These are phyloP conservation scores for Cryoendolithus antarcticus DNA, from an alignment of 2,329 filamentous ascomycete genomes.

Conservation along the genomic window DNA sequence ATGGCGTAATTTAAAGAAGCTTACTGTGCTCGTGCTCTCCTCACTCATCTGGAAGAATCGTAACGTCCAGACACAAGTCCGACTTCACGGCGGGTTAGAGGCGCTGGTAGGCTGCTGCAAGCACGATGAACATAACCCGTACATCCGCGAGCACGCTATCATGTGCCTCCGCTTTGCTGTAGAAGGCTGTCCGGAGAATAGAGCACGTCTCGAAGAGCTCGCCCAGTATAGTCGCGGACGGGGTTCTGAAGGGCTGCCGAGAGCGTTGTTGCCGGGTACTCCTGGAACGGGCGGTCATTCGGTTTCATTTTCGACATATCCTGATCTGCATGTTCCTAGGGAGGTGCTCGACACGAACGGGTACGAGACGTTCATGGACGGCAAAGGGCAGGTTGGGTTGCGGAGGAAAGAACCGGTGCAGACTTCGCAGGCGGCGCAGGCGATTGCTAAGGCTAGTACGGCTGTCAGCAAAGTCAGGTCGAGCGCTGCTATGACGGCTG, in stretches of 20 bases:
- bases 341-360: conserved; percentile 38
- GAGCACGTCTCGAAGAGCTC: conserved; percentile 56
- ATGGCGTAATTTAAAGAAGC: conserved; percentile 78
- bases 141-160: conserved; percentile 82
- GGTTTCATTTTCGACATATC: conserved; percentile 3
- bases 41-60: conserved; percentile 79
- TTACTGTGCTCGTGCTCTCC: conserved; percentile 81
- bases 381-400: conserved; percentile 36
- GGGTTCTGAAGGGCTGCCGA: background rate
- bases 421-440: conserved; percentile 3
- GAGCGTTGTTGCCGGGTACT: conserved; percentile 3
- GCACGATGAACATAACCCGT: conserved; percentile 88
- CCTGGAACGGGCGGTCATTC: conserved; percentile 9
- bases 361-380: conserved; percentile 39
- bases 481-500: conserved; percentile 21
- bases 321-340: conserved; percentile 24
- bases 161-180: conserved; percentile 68
- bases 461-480: conserved; percentile 2
- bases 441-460: background rate
- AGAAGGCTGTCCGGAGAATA: conserved; percentile 59
- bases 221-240: conserved; percentile 10
- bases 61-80: conserved; percentile 76
- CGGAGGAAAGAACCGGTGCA: conserved; percentile 25
- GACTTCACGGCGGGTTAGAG: conserved; percentile 74
- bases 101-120: conserved; percentile 78